Evolutionary conservation across 179 eudicot species (phyloP), one percentile per base, ranked within the genome.

Genomic region (Silene vulgaris): DNA sequence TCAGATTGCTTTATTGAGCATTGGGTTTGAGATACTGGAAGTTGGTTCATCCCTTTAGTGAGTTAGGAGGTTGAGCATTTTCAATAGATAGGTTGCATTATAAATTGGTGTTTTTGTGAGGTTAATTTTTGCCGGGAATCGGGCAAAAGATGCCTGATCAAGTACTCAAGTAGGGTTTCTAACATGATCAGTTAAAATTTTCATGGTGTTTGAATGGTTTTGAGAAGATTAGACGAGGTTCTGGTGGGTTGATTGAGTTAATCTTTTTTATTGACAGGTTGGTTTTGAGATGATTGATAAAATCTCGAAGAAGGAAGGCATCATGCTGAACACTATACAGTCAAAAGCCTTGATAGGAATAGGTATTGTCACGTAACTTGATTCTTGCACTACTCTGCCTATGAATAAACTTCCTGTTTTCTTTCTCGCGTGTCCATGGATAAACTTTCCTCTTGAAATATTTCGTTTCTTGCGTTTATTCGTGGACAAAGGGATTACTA

Each of bases 281-380:
- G 99, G 99, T 61, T 95, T 95, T 86, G 97, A 95, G 82, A 90
- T 95, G 99, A 87, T 95, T 78, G 99, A 95, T 79, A 86, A 85
- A 61, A 83, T 92, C 72, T 85, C 97, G 6, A 79, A 85, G 85
- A 85, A 77, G 26, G 87, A 90, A 80, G 95, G 96, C 78, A 88
- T 95, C 71, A 1, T 78, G 81, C 74, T 95, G 90, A 90, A 95
- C 80, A 95, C 99, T 21, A 92, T 92, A 87, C 99, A 95, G 56
- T 92, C 99, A 4, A 95, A 95, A 84, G 83, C 99, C 64, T 89
- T 95, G 81, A 82, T 95, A 54, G 99, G 99, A 79, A 88, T 95
- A 89, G 99, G 99, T 92, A 76, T 40, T 40, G 80, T 74, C 43
- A 72, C 76, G 8, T 14, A 9, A 8, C 19, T 80, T 26, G 43